These are phyloP conservation scores for Magnolia changhungtana DNA, from an alignment of 164 flowering plant species.

Conservation along the genomic window DNA sequence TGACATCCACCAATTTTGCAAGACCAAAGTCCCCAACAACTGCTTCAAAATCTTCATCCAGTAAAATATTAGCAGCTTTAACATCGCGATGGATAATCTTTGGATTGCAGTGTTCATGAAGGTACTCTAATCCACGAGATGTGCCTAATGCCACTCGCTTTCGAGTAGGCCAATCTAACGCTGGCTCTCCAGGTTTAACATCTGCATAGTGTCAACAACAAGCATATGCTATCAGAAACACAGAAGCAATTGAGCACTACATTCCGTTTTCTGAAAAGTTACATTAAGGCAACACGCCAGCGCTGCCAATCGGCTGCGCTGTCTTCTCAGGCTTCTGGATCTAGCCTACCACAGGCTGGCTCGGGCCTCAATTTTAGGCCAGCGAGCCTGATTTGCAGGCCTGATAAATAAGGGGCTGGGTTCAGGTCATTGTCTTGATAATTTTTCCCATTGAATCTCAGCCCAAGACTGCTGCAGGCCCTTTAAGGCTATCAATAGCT, in stretches of 20 bases:
- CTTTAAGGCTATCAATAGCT: too few species aligned
- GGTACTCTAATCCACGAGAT: constrained; percentile 77
- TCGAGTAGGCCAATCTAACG: constrained; percentile 67
- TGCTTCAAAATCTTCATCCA: constrained; percentile 89
- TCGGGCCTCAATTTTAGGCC: not conserved
- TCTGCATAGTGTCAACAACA: constrained; percentile 40
- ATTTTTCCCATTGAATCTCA: too few species aligned
- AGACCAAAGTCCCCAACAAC: constrained; percentile 93
- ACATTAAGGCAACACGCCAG: not conserved
- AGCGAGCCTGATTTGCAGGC: too few species aligned
- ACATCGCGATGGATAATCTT: constrained; percentile 92
- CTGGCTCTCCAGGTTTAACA: constrained; percentile 72
- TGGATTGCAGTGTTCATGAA: constrained; percentile 87
- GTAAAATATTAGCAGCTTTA: constrained; percentile 81
- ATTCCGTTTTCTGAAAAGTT: too few species aligned
- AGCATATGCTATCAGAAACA: not conserved
- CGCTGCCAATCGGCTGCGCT: too few species aligned
- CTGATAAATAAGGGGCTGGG: too few species aligned
- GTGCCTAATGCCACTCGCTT: constrained; percentile 74
- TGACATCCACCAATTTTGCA: constrained; percentile 77
- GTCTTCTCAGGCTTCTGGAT: not conserved
- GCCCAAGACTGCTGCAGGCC: too few species aligned
- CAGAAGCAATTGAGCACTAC: not conserved
- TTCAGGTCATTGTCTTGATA: too few species aligned
- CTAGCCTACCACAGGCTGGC: not conserved